These are phyloP conservation scores for Umbelopsis sp. DNA, from an alignment of 192 early-diverging fungal genomes.

Conservation along the genomic window DNA sequence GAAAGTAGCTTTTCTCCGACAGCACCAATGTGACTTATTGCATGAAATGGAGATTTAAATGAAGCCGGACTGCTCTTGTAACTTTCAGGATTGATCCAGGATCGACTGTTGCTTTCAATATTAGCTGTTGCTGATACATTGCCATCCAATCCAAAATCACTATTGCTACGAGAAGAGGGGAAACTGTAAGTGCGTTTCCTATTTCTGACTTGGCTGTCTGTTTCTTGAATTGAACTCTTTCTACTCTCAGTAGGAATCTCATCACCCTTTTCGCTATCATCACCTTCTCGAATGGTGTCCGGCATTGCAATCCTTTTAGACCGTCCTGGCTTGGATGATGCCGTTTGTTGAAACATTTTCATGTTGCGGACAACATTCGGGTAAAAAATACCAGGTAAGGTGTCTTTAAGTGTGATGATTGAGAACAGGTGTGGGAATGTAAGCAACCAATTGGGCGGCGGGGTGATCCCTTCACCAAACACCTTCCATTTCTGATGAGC, in stretches of 20 bases:
- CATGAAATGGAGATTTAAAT: neutral
- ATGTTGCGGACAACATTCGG: neutral
- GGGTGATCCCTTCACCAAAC: neutral
- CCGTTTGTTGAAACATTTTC: conserved; percentile 17
- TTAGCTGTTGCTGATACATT: neutral
- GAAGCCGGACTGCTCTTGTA: neutral
- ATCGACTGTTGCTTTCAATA: conserved; percentile 12
- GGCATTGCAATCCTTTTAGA: neutral
- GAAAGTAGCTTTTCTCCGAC: conserved; percentile 11
- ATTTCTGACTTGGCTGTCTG: neutral
- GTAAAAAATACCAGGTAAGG: neutral
- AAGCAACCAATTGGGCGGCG: conserved; percentile 12
- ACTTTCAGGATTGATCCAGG: conserved; percentile 4
- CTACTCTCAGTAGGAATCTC: neutral
- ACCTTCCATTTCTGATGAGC: neutral
- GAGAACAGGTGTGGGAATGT: conserved; percentile 21
- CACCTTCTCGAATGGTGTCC: neutral
- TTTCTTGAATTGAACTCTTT: neutral
- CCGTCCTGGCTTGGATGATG: neutral
- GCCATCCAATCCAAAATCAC: neutral
- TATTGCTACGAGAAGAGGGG: neutral
- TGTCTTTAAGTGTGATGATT: neutral
- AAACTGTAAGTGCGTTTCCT: conserved; percentile 7
- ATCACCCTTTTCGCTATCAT: neutral
- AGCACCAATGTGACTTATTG: neutral